Evolutionary conservation across 2,329 filamentous ascomycete species (phyloP), one percentile per base, ranked within the genome.

Genomic region (Arthrocladium fulminans): DNA sequence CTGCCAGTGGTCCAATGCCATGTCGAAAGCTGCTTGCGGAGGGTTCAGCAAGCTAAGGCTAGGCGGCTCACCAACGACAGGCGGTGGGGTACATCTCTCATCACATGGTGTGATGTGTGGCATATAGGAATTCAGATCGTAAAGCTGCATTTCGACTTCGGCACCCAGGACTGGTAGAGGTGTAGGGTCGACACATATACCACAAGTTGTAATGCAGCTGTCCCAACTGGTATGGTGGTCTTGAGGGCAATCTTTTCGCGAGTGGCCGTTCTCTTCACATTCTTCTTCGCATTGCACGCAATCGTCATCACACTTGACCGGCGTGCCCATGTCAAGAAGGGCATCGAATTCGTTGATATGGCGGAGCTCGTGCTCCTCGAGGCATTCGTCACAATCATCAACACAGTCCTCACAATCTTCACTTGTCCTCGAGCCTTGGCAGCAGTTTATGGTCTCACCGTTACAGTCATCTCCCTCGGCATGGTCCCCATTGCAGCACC

Each of bases 221-320:
- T 49, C 41, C 55, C 56, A 17, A 55, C 49, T 39, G 48, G 51
- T 30, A 52, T 56, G 51, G 55, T 55, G 13, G 37, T 50, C 32
- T 54, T 55, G 37, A 53, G 57, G 35, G 51, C 51, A 40, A 44
- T 55, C 56, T 15, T 57, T 55, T 29, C 53, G 54, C 19, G 57
- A 53, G 39, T 54, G 51, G 20, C 54, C 53, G 20, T 34, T 55
- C 15, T 55, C 55, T 34, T 52, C 48, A 47, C 55, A 57, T 5
- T 45, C 46, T 32, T 49, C 46, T 12, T 49, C 52, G 29, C 54
- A 45, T 30, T 45, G 23, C 12, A 35, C 41, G 34, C 49, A 51
- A 23, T 47, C 49, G 2, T 57, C 44, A 19, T 49, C 51, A 38
- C 45, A 48, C 34, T 29, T 39, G 5, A 47, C 34, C 23, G 44